Conservation (phyloP, 805 yeast genomes). For the Candida dajiaensis region DNA sequence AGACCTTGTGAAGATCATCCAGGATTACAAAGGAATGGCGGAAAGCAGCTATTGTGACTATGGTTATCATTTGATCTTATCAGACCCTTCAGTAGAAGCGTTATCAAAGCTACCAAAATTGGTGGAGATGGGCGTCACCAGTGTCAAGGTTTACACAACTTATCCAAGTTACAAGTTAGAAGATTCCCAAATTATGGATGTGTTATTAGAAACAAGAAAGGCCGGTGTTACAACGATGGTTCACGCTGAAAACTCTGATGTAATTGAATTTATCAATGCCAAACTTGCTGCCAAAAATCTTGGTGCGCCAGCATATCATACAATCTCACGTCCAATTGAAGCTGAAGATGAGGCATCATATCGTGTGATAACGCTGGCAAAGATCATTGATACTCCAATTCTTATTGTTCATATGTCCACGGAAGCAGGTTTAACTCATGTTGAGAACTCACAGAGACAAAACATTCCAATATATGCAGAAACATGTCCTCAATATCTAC, state of each 20-base stretch:
- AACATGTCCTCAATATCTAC: constrained; percentile 46
- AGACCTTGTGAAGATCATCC: constrained; percentile 25
- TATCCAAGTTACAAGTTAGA: constrained; percentile 36
- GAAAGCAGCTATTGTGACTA: constrained; percentile 38
- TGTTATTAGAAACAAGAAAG: constrained; percentile 33
- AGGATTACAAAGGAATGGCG: constrained; percentile 28
- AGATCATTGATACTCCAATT: constrained; percentile 39
- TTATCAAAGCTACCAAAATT: constrained; percentile 29
- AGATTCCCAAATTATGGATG: constrained; percentile 35
- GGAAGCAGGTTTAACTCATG: constrained; percentile 34
- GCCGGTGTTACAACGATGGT: constrained; percentile 42
- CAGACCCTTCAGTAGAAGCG: constrained; percentile 28
- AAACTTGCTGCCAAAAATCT: constrained; percentile 32
- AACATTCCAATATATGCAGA: constrained; percentile 41
- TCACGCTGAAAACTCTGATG: constrained; percentile 47
- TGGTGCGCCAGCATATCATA: constrained; percentile 39
- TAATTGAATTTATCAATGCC: constrained; percentile 35
- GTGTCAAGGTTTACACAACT: constrained; percentile 35
- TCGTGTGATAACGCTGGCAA: constrained; percentile 39
- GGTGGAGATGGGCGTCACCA: constrained; percentile 20
- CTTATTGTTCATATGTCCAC: constrained; percentile 45
- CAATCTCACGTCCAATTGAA: constrained; percentile 37
- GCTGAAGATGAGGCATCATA: constrained; percentile 47
- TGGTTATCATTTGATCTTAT: constrained; percentile 41
- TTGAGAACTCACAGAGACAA: constrained; percentile 36